Evolutionary conservation across 495 filamentous ascomycete genomes (phyloP), one percentile per base, ranked within the genome.

Genomic region (Lophium mytilinum): DNA sequence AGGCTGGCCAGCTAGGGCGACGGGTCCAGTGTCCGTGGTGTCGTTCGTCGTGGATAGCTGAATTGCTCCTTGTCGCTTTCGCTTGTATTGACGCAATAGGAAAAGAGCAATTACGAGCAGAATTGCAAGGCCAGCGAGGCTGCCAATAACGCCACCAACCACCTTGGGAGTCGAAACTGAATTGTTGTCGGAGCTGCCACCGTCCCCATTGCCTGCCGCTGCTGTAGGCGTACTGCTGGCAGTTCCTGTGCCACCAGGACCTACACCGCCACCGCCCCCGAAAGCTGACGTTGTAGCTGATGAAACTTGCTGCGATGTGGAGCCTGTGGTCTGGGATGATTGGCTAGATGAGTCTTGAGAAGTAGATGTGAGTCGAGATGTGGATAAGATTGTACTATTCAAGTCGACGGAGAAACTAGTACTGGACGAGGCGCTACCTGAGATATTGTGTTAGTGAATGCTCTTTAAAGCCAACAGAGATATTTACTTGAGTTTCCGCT

Each of bases 61-160:
- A 11, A 53, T 33, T 12, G 41, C 54, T 37, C 57, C 37, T n/a
- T 50, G 37, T 12, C 49, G 36, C 46, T 61, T 61, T 4, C 42
- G 53, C 30, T 65, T 65, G 54, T 66, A 56, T 18, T 60, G 53
- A 30, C 46, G 52, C 15, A 66, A 17, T 34, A 66, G 48, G 30
- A 66, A 52, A 17, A 66, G 49, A 5, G 60, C 12, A 1, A 63
- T 4, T 12, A 41, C 34, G 15, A 66, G 60, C 9, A 66, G 33
- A 7, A 63, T n/a, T 9, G 63, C 52, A 35, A 56, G 43, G 30
- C 63, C 63, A 3, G 63, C 63, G 34, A 66, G 55, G 51, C 63
- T 60, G 9, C 63, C 63, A 21, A 66, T 19, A n/a, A 66, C 60
- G 36, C 50, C 57, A 18, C 60, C 63, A 18, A 66, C 60, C 9